These are phyloP conservation scores for Candolleomyces aberdarensis DNA, from an alignment of 768 basidiomycete genomes.

Conservation along the genomic window DNA sequence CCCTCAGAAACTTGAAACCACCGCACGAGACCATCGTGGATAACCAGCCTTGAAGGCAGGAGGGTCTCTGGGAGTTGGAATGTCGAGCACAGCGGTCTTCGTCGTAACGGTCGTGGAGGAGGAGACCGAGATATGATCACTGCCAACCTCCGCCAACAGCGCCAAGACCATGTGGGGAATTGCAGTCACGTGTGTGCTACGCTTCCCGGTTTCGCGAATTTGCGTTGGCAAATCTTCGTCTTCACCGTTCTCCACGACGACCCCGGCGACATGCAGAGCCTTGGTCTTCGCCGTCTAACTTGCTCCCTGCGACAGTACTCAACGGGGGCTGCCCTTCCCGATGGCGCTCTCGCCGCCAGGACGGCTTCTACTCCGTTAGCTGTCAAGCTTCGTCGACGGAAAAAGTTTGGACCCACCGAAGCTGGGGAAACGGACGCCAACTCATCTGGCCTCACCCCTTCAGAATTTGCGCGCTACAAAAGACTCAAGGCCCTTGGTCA, in stretches of 20 bases:
- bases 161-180: neutral
- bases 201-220: slow-evolving; percentile 1
- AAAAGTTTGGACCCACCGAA: slow-evolving; percentile 36
- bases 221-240: slow-evolving; percentile 14
- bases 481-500: slow-evolving; percentile 54
- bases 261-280: slow-evolving; percentile 27
- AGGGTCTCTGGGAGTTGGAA: slow-evolving; percentile 9
- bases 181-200: neutral
- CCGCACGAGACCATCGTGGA: slow-evolving; percentile 35
- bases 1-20: slow-evolving; percentile 45
- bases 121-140: neutral
- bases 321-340: slow-evolving; percentile 33
- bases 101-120: neutral
- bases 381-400: slow-evolving; percentile 66
- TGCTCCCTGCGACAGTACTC: slow-evolving; percentile 33
- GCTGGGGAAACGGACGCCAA: slow-evolving; percentile 44
- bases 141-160: neutral
- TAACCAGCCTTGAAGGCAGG: slow-evolving; percentile 15
- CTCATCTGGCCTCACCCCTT: slow-evolving; percentile 58
- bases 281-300: slow-evolving; percentile 24
- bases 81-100: neutral
- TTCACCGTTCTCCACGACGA: slow-evolving; percentile 4
- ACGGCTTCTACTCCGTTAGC: slow-evolving; percentile 72
- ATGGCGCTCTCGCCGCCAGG: slow-evolving; percentile 50
- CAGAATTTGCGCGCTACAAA: slow-evolving; percentile 59